phyloP scores from a whole-genome alignment of 768 basidiomycete genomes.

The Rhodotorula kratochvilovae region DNA sequence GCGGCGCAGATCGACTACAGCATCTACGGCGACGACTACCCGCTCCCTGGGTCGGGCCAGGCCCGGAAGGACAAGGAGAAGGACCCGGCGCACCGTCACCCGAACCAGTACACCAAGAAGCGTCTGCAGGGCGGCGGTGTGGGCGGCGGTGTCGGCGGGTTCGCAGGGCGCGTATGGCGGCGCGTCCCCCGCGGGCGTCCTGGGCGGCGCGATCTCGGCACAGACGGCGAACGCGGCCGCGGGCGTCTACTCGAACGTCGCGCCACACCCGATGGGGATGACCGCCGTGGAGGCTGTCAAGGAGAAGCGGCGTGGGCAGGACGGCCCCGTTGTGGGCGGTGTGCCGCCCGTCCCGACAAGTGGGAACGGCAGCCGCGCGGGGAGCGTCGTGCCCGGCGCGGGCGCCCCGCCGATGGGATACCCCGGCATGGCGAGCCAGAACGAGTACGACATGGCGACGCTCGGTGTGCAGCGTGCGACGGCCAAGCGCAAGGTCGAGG shows the following conservation, averaged over 20 bases:
- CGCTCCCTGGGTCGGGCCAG: conserved; percentile 1
- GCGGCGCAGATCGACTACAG: conserved; percentile 15
- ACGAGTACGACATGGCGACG: conserved; percentile 13
- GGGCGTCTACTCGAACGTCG: conserved; percentile 12
- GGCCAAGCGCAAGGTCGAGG: conserved; percentile 33
- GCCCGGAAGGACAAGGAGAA: conserved; percentile 1
- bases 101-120: conserved; percentile 42
- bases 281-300: conserved; percentile 18
- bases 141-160: not conserved
- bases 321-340: not conserved
- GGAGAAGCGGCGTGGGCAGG: conserved; percentile 21
- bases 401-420: not conserved
- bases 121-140: conserved; percentile 7
- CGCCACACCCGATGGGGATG: conserved; percentile 21
- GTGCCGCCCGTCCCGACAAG: not conserved
- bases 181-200: not conserved
- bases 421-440: not conserved
- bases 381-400: conserved; percentile 1
- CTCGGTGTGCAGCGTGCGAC: conserved; percentile 3
- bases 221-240: not conserved
- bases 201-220: not conserved
- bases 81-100: conserved; percentile 30
- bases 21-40: conserved; percentile 30
- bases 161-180: not conserved
- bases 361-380: conserved; percentile 11